phyloP scores from a whole-genome alignment of 2,329 filamentous ascomycete species.

The Aspergillus intermedius region DNA sequence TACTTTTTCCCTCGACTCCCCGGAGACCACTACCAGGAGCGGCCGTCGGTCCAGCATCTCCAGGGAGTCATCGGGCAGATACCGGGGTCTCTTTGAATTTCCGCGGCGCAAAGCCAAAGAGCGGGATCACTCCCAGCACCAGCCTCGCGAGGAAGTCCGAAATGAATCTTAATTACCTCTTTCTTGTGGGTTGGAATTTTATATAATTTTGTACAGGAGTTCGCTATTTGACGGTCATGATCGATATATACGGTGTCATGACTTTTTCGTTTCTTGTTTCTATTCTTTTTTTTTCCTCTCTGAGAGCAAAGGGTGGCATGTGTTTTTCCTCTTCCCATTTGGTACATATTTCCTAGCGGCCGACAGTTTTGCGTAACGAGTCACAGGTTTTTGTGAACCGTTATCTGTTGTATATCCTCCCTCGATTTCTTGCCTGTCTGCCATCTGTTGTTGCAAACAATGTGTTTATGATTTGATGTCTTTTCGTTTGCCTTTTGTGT shows the following conservation, averaged over 20 bases:
- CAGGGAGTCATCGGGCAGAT: conserved; percentile 35
- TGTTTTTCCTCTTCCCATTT: neutral
- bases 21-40: conserved; percentile 30
- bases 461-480: conserved; percentile 31
- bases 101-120: conserved; percentile 38
- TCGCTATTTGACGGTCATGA: neutral
- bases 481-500: conserved; percentile 11
- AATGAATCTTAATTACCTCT: conserved; percentile 21
- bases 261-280: neutral
- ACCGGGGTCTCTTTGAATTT: conserved; percentile 40
- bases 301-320: neutral
- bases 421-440: conserved; percentile 1
- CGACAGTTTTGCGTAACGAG: conserved; percentile 15
- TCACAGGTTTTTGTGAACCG: conserved; percentile 5
- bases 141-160: conserved; percentile 29
- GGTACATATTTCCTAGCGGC: neutral
- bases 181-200: neutral
- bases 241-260: neutral
- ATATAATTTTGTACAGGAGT: neutral
- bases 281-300: conserved; percentile 9
- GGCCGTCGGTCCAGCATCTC: conserved; percentile 28
- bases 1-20: conserved; percentile 38
- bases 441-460: conserved; percentile 2
- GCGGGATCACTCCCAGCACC: conserved; percentile 28
- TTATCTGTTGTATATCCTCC: conserved; percentile 22